These are phyloP conservation scores for Leishmania arabica DNA, from an alignment of 208 protist species.

Conservation along the genomic window DNA sequence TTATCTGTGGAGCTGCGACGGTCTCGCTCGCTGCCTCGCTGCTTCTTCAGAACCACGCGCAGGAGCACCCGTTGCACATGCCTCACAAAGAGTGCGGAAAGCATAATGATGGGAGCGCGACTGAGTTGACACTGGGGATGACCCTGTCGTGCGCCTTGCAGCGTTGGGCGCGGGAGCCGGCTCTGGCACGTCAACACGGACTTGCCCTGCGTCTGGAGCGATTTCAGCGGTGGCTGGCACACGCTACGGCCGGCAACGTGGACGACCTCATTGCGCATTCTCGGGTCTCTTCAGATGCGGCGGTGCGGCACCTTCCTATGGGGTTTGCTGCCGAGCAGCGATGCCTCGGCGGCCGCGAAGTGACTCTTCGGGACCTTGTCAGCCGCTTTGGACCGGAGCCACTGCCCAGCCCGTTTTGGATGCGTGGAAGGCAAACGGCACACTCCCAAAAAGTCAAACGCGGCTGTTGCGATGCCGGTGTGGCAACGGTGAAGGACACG, in stretches of 20 bases:
- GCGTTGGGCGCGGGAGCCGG: background rate
- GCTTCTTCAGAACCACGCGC: background rate
- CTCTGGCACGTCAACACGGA: slow-evolving; percentile 2
- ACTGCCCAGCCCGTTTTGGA: background rate
- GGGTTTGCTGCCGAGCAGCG: background rate
- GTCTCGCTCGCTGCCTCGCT: slow-evolving; percentile 8
- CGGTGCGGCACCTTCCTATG: background rate
- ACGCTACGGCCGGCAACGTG: background rate
- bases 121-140: background rate
- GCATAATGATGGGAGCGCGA: background rate
- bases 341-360: background rate
- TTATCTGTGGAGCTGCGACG: background rate
- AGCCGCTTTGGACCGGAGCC: slow-evolving; percentile 5
- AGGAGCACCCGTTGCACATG: background rate
- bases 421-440: too few species aligned
- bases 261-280: background rate
- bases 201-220: slow-evolving; percentile 4
- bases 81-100: background rate
- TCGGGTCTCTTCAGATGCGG: background rate
- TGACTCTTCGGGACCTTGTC: background rate
- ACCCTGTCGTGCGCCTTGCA: background rate
- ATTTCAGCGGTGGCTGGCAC: slow-evolving; percentile 13
- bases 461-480: background rate
- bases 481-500: background rate
- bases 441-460: background rate